Evolutionary conservation across 495 filamentous ascomycete genomes (phyloP).

Genomic region (Penicillium angulare): DNA sequence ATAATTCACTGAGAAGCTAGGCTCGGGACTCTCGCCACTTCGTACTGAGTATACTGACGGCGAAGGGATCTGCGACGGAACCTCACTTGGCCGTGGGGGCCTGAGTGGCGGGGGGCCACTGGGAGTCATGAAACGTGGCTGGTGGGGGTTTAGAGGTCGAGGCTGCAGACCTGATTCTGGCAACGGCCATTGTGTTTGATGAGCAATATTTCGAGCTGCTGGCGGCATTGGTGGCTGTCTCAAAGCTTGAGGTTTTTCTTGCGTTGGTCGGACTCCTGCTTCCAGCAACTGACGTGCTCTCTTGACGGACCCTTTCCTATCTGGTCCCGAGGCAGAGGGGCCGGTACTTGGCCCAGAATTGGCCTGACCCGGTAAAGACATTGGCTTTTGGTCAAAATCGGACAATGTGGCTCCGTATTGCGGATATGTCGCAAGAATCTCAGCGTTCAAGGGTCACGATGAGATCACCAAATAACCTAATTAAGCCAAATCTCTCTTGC

Average conservation of each 20-base stretch:
- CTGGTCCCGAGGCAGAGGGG: slow-evolving; percentile 11
- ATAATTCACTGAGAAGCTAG: slow-evolving; percentile 32
- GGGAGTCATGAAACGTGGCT: slow-evolving; percentile 43
- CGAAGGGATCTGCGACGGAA: slow-evolving; percentile 27
- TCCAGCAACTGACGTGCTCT: slow-evolving; percentile 53
- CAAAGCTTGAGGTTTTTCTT: slow-evolving; percentile 24
- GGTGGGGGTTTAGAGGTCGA: slow-evolving; percentile 32
- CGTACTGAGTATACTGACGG: slow-evolving; percentile 45
- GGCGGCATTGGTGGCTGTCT: not conserved
- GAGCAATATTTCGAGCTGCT: not conserved
- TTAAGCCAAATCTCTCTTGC: too few species aligned
- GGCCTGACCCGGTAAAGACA: slow-evolving; percentile 7
- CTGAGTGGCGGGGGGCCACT: slow-evolving; percentile 62
- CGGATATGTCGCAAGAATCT: not conserved
- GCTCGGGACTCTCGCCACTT: slow-evolving; percentile 53
- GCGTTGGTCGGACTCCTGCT: slow-evolving; percentile 44
- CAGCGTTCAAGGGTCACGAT: too few species aligned
- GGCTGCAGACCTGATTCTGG: slow-evolving; percentile 36
- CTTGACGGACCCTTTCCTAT: slow-evolving; percentile 43
- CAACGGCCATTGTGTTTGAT: slow-evolving; percentile 38
- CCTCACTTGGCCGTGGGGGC: slow-evolving; percentile 57
- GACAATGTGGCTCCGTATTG: not conserved
- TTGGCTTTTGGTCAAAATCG: not conserved
- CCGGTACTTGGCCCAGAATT: slow-evolving; percentile 2
- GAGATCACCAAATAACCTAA: too few species aligned